These are phyloP conservation scores for Fraxinus velutina DNA, from an alignment of 305 asterid genomes.

Conservation along the genomic window DNA sequence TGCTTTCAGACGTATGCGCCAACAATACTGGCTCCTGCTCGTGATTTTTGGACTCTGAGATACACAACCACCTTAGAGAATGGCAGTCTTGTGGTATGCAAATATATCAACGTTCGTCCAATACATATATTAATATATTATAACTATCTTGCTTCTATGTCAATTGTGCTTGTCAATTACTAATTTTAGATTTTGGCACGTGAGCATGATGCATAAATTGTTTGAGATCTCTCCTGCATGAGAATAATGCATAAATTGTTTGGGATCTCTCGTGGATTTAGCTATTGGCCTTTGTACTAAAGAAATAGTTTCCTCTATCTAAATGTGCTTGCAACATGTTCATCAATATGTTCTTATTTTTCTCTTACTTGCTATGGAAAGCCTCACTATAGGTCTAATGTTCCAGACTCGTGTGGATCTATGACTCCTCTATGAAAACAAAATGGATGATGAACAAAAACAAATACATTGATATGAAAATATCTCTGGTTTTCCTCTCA, in stretches of 20 bases:
- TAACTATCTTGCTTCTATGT: background rate
- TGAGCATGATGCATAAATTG: background rate
- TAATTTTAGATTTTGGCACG: background rate
- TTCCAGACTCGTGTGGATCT: background rate
- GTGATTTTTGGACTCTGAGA: slow-evolving; percentile 96
- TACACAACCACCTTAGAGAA: slow-evolving; percentile 78
- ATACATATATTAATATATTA: background rate
- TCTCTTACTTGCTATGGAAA: background rate
- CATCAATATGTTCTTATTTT: background rate
- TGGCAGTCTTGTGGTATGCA: slow-evolving; percentile 86
- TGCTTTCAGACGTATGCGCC: slow-evolving; percentile 79
- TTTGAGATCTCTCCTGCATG: background rate
- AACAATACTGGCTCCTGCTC: slow-evolving; percentile 86
- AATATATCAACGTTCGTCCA: background rate
- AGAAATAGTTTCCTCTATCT: background rate
- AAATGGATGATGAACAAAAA: background rate
- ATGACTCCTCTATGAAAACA: background rate
- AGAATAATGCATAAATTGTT: background rate
- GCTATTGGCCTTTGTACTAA: background rate
- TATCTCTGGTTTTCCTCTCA: background rate
- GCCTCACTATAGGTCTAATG: background rate
- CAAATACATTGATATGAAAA: background rate
- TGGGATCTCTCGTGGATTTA: background rate
- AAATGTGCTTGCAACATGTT: background rate
- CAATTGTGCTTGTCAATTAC: background rate